Evolutionary conservation across 148 eudicot species (phyloP).

Genomic region (Camellia granthamiana): DNA sequence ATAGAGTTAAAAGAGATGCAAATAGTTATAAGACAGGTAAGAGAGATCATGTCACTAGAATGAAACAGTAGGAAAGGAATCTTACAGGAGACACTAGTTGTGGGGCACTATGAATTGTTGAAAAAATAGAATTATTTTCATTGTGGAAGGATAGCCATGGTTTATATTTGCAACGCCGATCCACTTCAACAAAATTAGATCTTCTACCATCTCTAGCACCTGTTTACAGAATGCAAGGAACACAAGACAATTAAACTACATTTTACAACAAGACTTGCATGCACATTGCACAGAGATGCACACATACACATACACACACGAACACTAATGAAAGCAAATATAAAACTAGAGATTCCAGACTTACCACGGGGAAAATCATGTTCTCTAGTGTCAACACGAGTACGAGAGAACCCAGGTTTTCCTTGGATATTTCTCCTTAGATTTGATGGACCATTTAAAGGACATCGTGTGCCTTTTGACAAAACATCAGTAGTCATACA

Average conservation of each 20-base stretch:
- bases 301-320: too few species aligned
- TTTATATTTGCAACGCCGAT: slow-evolving; percentile 41
- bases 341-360: too few species aligned
- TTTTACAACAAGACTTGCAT: too few species aligned
- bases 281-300: too few species aligned
- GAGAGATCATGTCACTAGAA: neutral
- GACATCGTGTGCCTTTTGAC: too few species aligned
- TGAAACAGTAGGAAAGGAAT: slow-evolving; percentile 2
- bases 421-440: too few species aligned
- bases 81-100: slow-evolving; percentile 36
- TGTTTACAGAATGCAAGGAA: slow-evolving; percentile 19
- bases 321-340: too few species aligned
- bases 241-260: neutral
- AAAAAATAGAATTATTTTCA: slow-evolving; percentile 14
- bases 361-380: too few species aligned
- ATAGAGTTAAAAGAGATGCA: neutral
- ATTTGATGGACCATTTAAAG: too few species aligned
- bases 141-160: slow-evolving; percentile 25
- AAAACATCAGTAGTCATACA: too few species aligned
- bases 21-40: neutral
- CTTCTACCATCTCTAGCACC: slow-evolving; percentile 30
- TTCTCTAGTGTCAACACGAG: too few species aligned
- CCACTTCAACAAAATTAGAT: slow-evolving; percentile 11
- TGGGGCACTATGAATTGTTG: slow-evolving; percentile 16
- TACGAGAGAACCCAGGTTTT: too few species aligned